Base-by-base conservation (phyloP, 805 yeast species). In the Saitoella complicata region DNA sequence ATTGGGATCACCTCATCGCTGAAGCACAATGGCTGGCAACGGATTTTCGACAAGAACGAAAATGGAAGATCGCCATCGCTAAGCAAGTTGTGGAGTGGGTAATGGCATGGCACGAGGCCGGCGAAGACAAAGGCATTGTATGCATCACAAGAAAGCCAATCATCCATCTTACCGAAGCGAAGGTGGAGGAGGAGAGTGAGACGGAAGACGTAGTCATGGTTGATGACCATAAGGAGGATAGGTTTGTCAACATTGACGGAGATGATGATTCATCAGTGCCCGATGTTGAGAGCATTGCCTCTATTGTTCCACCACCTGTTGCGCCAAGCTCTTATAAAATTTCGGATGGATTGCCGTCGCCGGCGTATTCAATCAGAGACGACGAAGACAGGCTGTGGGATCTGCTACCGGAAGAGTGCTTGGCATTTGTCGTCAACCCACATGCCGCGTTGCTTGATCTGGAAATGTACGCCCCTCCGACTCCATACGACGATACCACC, bases 1-100 rank as follows among this genome's bases (percentile, higher is more conserved):
- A 82, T 51, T 76, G 93, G 84, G 88, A 80, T 53, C 62, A 70
- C 46, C 50, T 88, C 29, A 50, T 91, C 5, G 74, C 75, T 29
- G 98, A 91, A 58, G 81, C 76, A 56, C 74, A 74, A 48, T 85
- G 95, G 94, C 70, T 86, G 75, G 74, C 85, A 5, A 68, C 72
- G 1, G 95, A 86, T 55, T 76, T 78, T 53, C 73, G 70, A 45
- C 93, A 86, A 57, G 76, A 73, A 35, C 58, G 76, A 12, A 79
- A 82, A 55, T 74, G 70, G 56, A 84, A 80, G 57, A 64, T 75
- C 47, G 82, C 85, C 0, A 72, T 79, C 45, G 80, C 91, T 57
- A 70, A 74, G 7, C 66, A 69, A 39, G 63, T 87, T 32, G 80
- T 95, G 0, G 78, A 75, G 47, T 80, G 86, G 0, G 72, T 88